Percentiles rank a stretch among this genome's conserved stretches.
These are phyloP conservation scores for Erysimum cheiranthoides DNA, from an alignment of 345 rosid species.

Conservation along the genomic window DNA sequence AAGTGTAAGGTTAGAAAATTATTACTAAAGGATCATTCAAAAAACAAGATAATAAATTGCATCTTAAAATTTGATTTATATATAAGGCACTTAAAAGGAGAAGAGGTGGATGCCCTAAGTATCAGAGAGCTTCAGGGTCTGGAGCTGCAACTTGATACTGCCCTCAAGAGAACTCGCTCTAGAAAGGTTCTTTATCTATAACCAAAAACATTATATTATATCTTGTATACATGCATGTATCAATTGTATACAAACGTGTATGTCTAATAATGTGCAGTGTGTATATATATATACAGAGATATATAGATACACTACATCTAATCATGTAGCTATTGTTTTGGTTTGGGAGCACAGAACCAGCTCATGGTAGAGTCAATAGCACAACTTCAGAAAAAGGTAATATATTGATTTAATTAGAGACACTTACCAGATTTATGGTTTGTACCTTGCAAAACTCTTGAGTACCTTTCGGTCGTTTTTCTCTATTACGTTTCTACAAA, in stretches of 20 bases:
- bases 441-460: not conserved
- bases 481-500: not conserved
- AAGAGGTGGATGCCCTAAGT: slow-evolving; percentile 65
- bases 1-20: slow-evolving; percentile 57
- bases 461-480: not conserved
- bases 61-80: not conserved
- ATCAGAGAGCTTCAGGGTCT: slow-evolving; percentile 73
- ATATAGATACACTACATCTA: slow-evolving; percentile 20
- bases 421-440: not conserved
- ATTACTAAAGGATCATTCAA: not conserved
- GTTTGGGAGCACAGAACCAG: slow-evolving; percentile 64
- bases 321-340: slow-evolving; percentile 30
- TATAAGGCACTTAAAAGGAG: slow-evolving; percentile 67
- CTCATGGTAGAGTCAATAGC: slow-evolving; percentile 65
- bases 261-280: not conserved
- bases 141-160: slow-evolving; percentile 82
- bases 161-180: slow-evolving; percentile 77
- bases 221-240: slow-evolving; percentile 18
- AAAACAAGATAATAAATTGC: not conserved
- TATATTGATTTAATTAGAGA: not conserved
- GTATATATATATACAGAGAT: not conserved
- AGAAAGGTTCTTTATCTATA: slow-evolving; percentile 57
- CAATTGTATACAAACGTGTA: not conserved
- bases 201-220: not conserved
- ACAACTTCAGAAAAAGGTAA: slow-evolving; percentile 74